These are phyloP conservation scores for Yueomyces sp. DNA, from an alignment of 1,139 yeast species.

Conservation along the genomic window DNA sequence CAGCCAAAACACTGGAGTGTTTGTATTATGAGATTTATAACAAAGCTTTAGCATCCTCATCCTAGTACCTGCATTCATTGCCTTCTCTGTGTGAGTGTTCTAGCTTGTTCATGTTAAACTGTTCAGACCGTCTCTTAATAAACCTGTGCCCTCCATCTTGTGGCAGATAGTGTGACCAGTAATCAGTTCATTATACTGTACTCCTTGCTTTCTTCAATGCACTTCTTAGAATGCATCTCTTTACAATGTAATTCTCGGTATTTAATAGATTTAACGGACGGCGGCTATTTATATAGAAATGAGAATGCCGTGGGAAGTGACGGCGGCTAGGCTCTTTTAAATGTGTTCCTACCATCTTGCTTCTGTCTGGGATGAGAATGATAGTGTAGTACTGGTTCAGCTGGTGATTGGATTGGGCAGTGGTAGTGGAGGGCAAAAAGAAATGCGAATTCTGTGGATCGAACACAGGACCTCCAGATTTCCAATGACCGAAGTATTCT, in stretches of 20 bases:
- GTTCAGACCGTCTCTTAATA: background rate
- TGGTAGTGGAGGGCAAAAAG: constrained; percentile 11
- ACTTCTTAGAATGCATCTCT: background rate
- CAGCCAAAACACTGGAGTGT: too few relatives aligned
- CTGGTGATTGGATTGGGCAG: background rate
- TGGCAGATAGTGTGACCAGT: background rate
- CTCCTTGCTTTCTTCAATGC: background rate
- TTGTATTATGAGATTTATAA: too few relatives aligned
- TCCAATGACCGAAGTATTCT: constrained; percentile 18
- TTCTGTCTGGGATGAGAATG: too few relatives aligned
- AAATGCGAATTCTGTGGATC: constrained; percentile 79
- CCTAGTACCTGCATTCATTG: too few relatives aligned
- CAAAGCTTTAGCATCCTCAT: too few relatives aligned
- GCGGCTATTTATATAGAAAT: background rate
- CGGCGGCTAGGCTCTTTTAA: background rate
- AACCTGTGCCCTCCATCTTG: background rate
- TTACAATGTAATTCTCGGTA: background rate
- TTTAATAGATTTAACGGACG: too few relatives aligned
- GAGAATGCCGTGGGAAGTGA: background rate
- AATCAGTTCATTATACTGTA: background rate
- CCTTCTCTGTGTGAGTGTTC: too few relatives aligned
- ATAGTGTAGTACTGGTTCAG: too few relatives aligned
- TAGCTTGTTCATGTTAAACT: background rate
- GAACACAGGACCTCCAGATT: constrained; percentile 62
- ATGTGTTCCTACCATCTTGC: too few relatives aligned